Evolutionary conservation across 768 basidiomycete genomes (phyloP), one percentile per base, ranked within the genome.

Genomic region (Serendipita sp.): DNA sequence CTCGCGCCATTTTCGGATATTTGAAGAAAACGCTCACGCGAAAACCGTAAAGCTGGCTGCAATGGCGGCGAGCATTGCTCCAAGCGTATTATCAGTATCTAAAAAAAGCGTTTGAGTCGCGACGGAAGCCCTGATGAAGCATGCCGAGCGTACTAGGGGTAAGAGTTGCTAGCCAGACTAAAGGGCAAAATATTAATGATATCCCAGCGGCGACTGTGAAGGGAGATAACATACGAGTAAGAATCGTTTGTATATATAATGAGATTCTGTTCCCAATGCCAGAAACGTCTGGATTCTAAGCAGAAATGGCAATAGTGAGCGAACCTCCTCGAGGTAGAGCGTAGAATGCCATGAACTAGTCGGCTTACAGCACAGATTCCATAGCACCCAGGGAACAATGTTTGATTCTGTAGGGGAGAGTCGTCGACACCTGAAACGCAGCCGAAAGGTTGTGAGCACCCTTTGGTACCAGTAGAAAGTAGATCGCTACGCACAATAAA

Each of bases 61-160:
- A 60, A 60, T 60, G 35, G 28, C 56, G 8, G 56, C 56, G 8
- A 60, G 56, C 56, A 60, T 60, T n/a, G 56, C 56, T n/a, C 56
- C 56, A 60, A 60, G 56, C 16, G 56, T 60, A 60, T 60, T 35
- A 36, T 60, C 56, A 3, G 56, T 23, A 38, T 60, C 56, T 60
- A 60, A 23, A 28, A 32, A n/a, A 60, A 1, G 48, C 28, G 28
- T 60, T n/a, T 23, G 56, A n/a, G n/a, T 32, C 48, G 48, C 36
- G 18, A 38, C 28, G 56, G 10, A 23, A 5, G 28, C 23, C 23
- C 30, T 60, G 8, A 36, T 35, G 35, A 38, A 32, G 10, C 35
- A 30, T 8, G 18, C 30, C 28, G 13, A 41, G 41, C 56, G 16
- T 38, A 60, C 56, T 23, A 0, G 56, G 56, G 30, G 56, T 60